These are phyloP conservation scores for Chlamydomonas reinhardtii DNA, from an alignment of 163 green algal species.

Conservation along the genomic window DNA sequence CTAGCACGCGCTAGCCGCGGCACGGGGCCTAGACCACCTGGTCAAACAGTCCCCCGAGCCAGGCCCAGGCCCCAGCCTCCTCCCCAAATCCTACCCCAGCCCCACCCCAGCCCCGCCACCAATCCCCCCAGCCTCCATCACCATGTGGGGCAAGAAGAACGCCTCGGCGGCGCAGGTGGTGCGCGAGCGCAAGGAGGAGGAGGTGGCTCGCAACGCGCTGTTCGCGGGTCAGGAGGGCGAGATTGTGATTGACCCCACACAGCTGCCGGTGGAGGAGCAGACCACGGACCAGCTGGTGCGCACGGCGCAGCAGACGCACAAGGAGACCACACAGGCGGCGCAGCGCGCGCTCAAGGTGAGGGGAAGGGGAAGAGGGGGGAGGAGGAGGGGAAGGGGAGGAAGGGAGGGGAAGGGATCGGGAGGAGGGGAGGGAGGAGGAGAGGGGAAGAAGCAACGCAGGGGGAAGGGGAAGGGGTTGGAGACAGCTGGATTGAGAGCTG, in stretches of 20 bases:
- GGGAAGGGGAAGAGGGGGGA: neutral
- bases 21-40: too few species aligned
- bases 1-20: too few species aligned
- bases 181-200: conserved; percentile 2
- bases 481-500: too few species aligned
- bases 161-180: neutral
- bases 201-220: conserved; percentile 45
- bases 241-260: conserved; percentile 12
- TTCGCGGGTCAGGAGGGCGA: conserved; percentile 20
- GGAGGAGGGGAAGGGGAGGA: too few species aligned
- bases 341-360: conserved; percentile 66
- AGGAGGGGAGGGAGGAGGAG: neutral
- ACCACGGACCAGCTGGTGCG: conserved; percentile 68
- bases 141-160: neutral
- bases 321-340: conserved; percentile 70
- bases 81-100: neutral
- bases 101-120: neutral
- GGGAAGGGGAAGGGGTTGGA: too few species aligned
- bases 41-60: too few species aligned
- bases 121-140: too few species aligned
- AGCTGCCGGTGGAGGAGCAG: conserved; percentile 33
- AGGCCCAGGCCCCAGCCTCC: neutral
- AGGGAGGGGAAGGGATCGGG: neutral
- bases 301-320: conserved; percentile 69
- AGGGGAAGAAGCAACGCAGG: neutral